These are phyloP conservation scores for Scutellaria baicalensis DNA, from an alignment of 257 asterid genomes.

Conservation along the genomic window DNA sequence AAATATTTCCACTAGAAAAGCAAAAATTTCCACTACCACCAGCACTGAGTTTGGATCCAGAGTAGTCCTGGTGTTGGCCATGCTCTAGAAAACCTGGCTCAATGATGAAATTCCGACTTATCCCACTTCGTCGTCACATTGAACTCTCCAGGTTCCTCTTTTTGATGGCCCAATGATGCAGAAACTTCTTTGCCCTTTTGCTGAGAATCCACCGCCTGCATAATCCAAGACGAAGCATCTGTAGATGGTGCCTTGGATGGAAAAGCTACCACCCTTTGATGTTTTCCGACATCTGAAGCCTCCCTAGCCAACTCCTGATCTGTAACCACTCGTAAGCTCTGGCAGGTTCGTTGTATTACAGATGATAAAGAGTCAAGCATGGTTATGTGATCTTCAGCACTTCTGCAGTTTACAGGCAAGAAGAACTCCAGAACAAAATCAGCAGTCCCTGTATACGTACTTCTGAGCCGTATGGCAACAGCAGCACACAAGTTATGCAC, in stretches of 20 bases:
- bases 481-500: conserved; percentile 46
- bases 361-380: conserved; percentile 56
- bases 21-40: conserved; percentile 33
- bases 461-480: conserved; percentile 74
- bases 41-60: conserved; percentile 26
- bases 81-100: conserved; percentile 20
- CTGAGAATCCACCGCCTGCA: conserved; percentile 33
- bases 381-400: conserved; percentile 40
- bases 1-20: conserved; percentile 20
- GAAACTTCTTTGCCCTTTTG: conserved; percentile 43
- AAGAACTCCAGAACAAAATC: conserved; percentile 79
- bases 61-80: conserved; percentile 26
- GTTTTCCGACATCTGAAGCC: conserved; percentile 21
- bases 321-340: conserved; percentile 50
- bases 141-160: conserved; percentile 39
- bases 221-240: conserved; percentile 38
- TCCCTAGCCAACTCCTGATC: conserved; percentile 56
- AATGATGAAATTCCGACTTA: conserved; percentile 20
- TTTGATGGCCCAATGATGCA: conserved; percentile 29
- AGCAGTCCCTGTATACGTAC: conserved; percentile 46
- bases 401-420: conserved; percentile 58
- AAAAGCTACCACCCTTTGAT: conserved; percentile 11
- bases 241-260: conserved; percentile 14
- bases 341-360: conserved; percentile 51
- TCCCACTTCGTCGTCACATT: conserved; percentile 41